phyloP scores from a whole-genome alignment of 129 eudicot species.

The Flaveria bidentis region DNA sequence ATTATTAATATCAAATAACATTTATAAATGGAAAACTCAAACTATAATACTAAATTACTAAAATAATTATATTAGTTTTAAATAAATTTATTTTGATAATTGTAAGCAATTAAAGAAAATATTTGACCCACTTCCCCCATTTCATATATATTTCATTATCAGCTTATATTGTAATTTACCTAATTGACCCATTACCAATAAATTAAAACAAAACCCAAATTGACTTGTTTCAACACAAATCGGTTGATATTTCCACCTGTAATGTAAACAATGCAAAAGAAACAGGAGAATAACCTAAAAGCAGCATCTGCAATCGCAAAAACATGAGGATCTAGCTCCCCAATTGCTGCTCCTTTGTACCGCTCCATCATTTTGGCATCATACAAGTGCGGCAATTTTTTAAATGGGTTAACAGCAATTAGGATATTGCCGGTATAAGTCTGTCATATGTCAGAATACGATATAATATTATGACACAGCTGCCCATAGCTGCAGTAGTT shows the following conservation, averaged over 20 bases:
- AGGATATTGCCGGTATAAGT: slow-evolving; percentile 96
- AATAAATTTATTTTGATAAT: not conserved
- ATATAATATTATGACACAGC: slow-evolving; percentile 51
- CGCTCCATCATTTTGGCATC: slow-evolving; percentile 85
- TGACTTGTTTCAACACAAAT: not conserved
- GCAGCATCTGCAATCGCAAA: slow-evolving; percentile 96
- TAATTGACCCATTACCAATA: slow-evolving; percentile 10
- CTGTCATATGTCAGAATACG: slow-evolving; percentile 71
- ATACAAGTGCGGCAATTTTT: slow-evolving; percentile 81
- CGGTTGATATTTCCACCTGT: not conserved
- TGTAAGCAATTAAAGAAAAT: not conserved
- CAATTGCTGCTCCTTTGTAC: slow-evolving; percentile 84
- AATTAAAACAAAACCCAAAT: not conserved
- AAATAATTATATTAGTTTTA: not conserved
- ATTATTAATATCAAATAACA: not conserved
- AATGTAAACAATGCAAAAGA: slow-evolving; percentile 16
- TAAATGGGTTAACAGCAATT: slow-evolving; percentile 96
- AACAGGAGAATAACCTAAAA: slow-evolving; percentile 57
- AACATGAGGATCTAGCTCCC: slow-evolving; percentile 96
- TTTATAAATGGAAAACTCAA: not conserved
- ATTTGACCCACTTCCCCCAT: not conserved
- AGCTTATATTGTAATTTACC: not conserved
- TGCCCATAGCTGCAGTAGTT: slow-evolving; percentile 54
- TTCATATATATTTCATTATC: not conserved
- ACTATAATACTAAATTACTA: not conserved